Evolutionary conservation across 140 eudicot species (phyloP).

Genomic region (Oenanthe javanica): DNA sequence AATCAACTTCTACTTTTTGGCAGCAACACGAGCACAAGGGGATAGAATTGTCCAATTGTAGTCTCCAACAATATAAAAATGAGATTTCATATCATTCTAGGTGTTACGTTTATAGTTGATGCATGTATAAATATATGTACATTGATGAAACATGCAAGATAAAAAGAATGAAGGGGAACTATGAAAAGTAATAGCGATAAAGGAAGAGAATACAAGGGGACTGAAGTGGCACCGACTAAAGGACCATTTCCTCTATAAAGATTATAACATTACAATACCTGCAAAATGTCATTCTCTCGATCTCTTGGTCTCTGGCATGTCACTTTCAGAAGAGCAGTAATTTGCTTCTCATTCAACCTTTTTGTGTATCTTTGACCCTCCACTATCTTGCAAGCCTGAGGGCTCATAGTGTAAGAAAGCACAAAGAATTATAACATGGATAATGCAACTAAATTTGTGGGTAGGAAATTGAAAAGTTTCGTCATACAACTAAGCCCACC

Average conservation of each 20-base stretch:
- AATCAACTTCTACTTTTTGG: background rate
- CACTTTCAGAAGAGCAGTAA: conserved; percentile 60
- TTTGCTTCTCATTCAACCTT: conserved; percentile 74
- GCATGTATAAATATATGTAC: no score
- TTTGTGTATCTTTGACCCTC: conserved; percentile 72
- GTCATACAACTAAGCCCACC: conserved; percentile 23
- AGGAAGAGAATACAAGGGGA: no score
- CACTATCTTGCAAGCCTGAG: conserved; percentile 72
- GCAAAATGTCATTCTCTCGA: conserved; percentile 64
- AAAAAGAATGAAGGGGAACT: no score
- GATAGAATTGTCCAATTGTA: background rate
- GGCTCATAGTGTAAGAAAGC: conserved; percentile 11
- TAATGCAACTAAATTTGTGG: background rate
- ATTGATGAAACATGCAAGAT: no score
- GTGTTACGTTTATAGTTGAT: background rate
- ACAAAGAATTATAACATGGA: background rate
- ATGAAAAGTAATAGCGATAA: no score
- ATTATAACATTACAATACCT: conserved; percentile 25
- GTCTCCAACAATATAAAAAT: background rate
- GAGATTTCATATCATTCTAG: background rate
- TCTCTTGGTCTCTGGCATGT: conserved; percentile 77
- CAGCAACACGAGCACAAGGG: background rate
- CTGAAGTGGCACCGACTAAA: no score
- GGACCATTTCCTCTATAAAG: no score
- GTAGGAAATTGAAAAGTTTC: background rate